Evolutionary conservation across 2,329 filamentous ascomycete genomes (phyloP).

Genomic region (Trichoderma semiorbis): DNA sequence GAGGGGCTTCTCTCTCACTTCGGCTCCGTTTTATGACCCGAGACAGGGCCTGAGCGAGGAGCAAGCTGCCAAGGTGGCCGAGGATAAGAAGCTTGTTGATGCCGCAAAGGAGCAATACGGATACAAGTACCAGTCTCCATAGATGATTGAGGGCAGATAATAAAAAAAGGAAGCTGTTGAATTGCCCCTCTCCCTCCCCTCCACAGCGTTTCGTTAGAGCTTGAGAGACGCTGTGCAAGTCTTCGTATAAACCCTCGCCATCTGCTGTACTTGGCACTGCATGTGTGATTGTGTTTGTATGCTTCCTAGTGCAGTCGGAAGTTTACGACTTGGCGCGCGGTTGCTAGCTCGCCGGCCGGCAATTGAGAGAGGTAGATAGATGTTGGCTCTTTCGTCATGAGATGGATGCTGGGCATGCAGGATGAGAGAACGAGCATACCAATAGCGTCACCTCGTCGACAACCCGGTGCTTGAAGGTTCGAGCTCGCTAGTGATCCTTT

Average conservation of each 20-base stretch:
- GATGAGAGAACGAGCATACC: neutral
- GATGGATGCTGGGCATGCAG: neutral
- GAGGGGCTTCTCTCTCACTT: conserved; percentile 68
- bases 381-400: neutral
- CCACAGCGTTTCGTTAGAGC: neutral
- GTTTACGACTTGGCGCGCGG: neutral
- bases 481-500: neutral
- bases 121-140: conserved; percentile 47
- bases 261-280: neutral
- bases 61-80: conserved; percentile 24
- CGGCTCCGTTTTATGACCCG: conserved; percentile 41
- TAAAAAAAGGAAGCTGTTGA: neutral
- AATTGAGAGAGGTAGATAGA: neutral
- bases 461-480: neutral
- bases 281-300: neutral
- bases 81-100: conserved; percentile 33
- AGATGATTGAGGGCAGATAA: neutral
- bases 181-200: neutral
- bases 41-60: conserved; percentile 22
- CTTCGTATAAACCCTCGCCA: neutral
- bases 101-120: conserved; percentile 45
- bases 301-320: neutral
- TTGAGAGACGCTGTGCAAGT: neutral
- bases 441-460: too few relatives aligned
- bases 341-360: neutral